Conservation (phyloP, 129 eudicot species). For the Smallanthus sonchifolius region DNA sequence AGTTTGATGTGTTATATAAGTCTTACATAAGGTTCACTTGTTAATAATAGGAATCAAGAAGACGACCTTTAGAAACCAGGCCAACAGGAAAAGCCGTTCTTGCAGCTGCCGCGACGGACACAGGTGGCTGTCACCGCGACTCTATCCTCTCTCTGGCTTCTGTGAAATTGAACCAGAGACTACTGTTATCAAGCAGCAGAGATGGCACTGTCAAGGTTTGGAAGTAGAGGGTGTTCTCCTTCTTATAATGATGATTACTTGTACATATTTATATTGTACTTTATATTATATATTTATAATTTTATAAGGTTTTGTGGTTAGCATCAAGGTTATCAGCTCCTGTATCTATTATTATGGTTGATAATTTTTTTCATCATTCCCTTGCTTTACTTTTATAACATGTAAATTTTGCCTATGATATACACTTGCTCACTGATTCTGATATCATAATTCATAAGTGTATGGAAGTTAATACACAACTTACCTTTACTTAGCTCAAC, state of each 20-base stretch:
- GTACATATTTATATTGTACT: slow-evolving; percentile 35
- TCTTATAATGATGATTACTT: slow-evolving; percentile 11
- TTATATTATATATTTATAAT: neutral
- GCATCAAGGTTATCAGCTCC: slow-evolving; percentile 8
- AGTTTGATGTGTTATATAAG: neutral
- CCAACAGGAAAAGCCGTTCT: slow-evolving; percentile 73
- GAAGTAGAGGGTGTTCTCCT: slow-evolving; percentile 49
- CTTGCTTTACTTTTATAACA: slow-evolving; percentile 19
- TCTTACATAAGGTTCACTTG: slow-evolving; percentile 15
- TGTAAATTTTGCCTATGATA: slow-evolving; percentile 20
- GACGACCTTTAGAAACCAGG: slow-evolving; percentile 69
- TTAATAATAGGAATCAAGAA: slow-evolving; percentile 57
- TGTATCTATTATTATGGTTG: slow-evolving; percentile 10
- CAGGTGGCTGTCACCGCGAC: slow-evolving; percentile 97
- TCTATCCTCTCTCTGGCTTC: slow-evolving; percentile 86
- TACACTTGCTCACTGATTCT: neutral
- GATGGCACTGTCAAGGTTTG: slow-evolving; percentile 98
- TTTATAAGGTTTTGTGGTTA: neutral
- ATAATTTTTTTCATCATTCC: neutral
- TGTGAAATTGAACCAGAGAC: slow-evolving; percentile 87
- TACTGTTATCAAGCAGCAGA: slow-evolving; percentile 87
- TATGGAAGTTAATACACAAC: too few species aligned
- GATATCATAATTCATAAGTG: neutral
- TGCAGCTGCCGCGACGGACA: slow-evolving; percentile 86
- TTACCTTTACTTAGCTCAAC: too few species aligned